Evolutionary conservation across 176 grass and related monocot genomes (phyloP).

Genomic region (Hordeum vulgare): MorexV3_pseudomolecules_assembly NC_058524.1:214106828-214107327

Average conservation of each 20-base stretch:
- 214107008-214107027: slow-evolving; percentile 52
- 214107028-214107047: slow-evolving; percentile 95
- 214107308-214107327: slow-evolving; percentile 98
- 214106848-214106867: background rate
- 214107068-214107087: slow-evolving; percentile 69
- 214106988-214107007: slow-evolving; percentile 23
- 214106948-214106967: slow-evolving; percentile 6
- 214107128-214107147: slow-evolving; percentile 17
- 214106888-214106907: slow-evolving; percentile 19
- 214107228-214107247: slow-evolving; percentile 67
- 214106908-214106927: background rate
- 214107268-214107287: slow-evolving; percentile 93
- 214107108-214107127: slow-evolving; percentile 53
- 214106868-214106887: slow-evolving; percentile 10
- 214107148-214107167: slow-evolving; percentile 5
- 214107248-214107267: slow-evolving; percentile 85
- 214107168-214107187: background rate
- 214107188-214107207: slow-evolving; percentile 47
- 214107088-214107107: slow-evolving; percentile 25
- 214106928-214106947: slow-evolving; percentile 4
- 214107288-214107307: slow-evolving; percentile 92
- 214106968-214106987: background rate
- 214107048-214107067: slow-evolving; percentile 73
- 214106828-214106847: slow-evolving; percentile 1
- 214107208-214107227: slow-evolving; percentile 41